A percentile compares a stretch with the other conserved stretches of the same genome.
These are phyloP conservation scores for Russula brevipes DNA, from an alignment of 768 basidiomycete species.

Conservation along the genomic window DNA sequence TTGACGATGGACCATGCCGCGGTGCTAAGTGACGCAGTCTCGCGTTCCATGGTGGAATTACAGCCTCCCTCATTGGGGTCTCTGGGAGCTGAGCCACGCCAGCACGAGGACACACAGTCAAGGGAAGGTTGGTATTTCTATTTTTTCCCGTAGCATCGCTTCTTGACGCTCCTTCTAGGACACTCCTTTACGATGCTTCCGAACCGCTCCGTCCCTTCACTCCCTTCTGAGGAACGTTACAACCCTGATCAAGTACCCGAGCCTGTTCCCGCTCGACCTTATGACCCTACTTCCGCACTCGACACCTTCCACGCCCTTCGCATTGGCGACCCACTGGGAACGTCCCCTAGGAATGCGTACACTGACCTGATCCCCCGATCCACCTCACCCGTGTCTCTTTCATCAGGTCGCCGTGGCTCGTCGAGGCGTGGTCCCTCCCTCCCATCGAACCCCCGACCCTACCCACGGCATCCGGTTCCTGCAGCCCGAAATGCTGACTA, in stretches of 20 bases:
- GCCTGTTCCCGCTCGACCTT: constrained; percentile 24
- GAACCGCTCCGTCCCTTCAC: constrained; percentile 18
- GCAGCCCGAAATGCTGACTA: constrained; percentile 6
- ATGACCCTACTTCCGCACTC: constrained; percentile 44
- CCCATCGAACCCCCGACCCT: constrained; percentile 36
- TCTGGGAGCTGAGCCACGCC: neutral
- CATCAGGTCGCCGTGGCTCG: constrained; percentile 28
- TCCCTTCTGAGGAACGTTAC: constrained; percentile 15
- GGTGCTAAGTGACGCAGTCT: neutral
- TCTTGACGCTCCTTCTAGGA: constrained; percentile 11
- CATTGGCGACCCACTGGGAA: constrained; percentile 40
- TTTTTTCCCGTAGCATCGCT: neutral
- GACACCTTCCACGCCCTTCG: constrained; percentile 52
- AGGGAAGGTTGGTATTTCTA: constrained; percentile 7
- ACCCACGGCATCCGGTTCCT: constrained; percentile 1
- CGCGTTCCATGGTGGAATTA: constrained; percentile 13
- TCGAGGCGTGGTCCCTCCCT: constrained; percentile 26
- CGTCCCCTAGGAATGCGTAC: constrained; percentile 30
- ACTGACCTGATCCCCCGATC: constrained; percentile 50
- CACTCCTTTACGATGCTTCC: constrained; percentile 4
- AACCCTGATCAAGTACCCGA: neutral
- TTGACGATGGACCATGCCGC: neutral
- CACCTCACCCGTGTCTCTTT: constrained; percentile 52
- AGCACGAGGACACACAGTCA: neutral
- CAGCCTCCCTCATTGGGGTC: neutral